Evolutionary conservation across 2,329 filamentous ascomycete species (phyloP).

Genomic region (Blastomyces parvus): DNA sequence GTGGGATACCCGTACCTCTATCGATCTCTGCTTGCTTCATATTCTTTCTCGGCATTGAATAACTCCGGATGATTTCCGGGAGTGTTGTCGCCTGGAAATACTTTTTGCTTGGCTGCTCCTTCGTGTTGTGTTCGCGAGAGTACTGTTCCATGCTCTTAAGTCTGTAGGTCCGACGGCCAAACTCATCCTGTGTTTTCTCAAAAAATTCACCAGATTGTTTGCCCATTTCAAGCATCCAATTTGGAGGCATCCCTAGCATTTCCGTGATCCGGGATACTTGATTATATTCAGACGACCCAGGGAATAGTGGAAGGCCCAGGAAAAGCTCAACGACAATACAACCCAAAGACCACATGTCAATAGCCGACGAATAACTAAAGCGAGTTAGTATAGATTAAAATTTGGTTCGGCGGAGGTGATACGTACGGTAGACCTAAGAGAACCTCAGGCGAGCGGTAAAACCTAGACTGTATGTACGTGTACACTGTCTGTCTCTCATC

Average conservation of each 20-base stretch:
- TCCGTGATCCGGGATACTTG: slow-evolving; percentile 95
- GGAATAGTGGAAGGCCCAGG: slow-evolving; percentile 85
- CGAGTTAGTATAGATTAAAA: not conserved
- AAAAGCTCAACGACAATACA: slow-evolving; percentile 98
- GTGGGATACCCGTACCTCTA: slow-evolving; percentile 55
- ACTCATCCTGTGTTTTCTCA: slow-evolving; percentile 86
- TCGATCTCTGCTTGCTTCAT: slow-evolving; percentile 98
- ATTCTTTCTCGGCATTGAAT: slow-evolving; percentile 97
- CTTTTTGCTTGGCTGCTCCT: slow-evolving; percentile 99
- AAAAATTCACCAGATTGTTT: slow-evolving; percentile 98
- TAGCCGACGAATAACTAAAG: slow-evolving; percentile 77
- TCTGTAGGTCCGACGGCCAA: slow-evolving; percentile 78
- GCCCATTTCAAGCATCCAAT: slow-evolving; percentile 99
- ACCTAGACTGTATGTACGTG: slow-evolving; percentile 96
- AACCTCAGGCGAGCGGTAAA: slow-evolving; percentile 95
- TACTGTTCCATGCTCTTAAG: slow-evolving; percentile 98
- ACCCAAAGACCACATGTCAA: slow-evolving; percentile 98
- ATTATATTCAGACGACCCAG: slow-evolving; percentile 96
- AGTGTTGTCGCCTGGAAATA: slow-evolving; percentile 93
- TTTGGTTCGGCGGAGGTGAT: not conserved
- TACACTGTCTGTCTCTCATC: slow-evolving; percentile 98
- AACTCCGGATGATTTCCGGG: slow-evolving; percentile 94
- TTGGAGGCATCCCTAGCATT: slow-evolving; percentile 92
- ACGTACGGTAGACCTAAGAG: slow-evolving; percentile 72
- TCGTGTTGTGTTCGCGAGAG: slow-evolving; percentile 85